Conservation (phyloP, 192 early-diverging fungal genomes). For the Coemansia sp. region DNA sequence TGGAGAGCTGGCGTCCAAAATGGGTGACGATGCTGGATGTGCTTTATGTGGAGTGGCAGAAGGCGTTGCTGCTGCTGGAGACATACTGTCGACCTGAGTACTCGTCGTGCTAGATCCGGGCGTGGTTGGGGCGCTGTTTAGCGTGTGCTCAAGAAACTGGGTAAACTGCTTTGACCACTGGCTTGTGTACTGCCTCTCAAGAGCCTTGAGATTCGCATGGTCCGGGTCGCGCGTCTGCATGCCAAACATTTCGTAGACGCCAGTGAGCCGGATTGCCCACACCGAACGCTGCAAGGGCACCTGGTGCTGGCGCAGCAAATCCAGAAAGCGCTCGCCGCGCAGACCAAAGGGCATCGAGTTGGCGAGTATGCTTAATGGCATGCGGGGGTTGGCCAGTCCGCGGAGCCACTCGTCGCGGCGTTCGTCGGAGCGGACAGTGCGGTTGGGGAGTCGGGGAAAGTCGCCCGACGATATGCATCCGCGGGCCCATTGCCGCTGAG, state of each 20-base stretch:
- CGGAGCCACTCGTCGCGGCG: conserved; percentile 48
- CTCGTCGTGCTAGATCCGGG: background rate
- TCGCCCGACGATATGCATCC: background rate
- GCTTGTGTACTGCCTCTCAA: conserved; percentile 25
- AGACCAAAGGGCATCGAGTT: conserved; percentile 41
- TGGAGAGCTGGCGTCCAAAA: background rate
- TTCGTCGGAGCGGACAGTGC: conserved; percentile 26
- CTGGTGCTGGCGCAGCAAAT: conserved; percentile 52
- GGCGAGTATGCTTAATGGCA: conserved; percentile 39
- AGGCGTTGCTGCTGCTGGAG: conserved; percentile 5
- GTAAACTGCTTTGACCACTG: conserved; percentile 48
- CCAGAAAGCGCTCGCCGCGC: conserved; percentile 64
- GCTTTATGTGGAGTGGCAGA: conserved; percentile 2
- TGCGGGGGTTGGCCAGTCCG: conserved; percentile 36
- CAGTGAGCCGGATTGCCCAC: conserved; percentile 72
- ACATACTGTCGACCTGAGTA: conserved; percentile 4
- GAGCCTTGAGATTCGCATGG: conserved; percentile 18
- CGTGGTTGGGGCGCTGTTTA: conserved; percentile 27
- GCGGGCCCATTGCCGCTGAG: conserved; percentile 37
- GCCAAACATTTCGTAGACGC: conserved; percentile 60
- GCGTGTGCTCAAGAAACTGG: conserved; percentile 35
- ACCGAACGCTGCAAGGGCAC: conserved; percentile 66
- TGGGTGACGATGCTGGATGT: background rate
- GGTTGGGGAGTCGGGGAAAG: conserved; percentile 25
- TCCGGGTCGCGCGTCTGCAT: conserved; percentile 33